A percentile compares a stretch with the other conserved stretches of the same genome.
phyloP scores from a whole-genome alignment of 176 grass and related monocot genomes.

The Urochloa ruziziensis region DNA sequence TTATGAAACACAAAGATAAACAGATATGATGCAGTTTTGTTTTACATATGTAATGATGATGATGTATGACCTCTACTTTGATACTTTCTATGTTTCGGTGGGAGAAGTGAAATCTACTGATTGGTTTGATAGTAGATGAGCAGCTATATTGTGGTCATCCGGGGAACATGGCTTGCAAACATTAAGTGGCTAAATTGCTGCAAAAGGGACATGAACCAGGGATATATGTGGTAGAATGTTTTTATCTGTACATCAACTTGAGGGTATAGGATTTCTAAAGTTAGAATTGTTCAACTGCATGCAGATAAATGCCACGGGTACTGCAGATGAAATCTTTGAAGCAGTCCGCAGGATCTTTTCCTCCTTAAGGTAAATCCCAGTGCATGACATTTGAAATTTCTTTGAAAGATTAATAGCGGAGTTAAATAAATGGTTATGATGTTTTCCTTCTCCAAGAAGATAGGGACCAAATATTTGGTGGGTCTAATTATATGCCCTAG shows the following conservation, averaged over 20 bases:
- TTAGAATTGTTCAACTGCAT: constrained; percentile 18
- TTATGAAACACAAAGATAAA: not conserved
- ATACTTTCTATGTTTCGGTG: not conserved
- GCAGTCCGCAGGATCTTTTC: constrained; percentile 52
- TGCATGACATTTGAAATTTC: not conserved
- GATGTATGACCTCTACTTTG: not conserved
- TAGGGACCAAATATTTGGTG: not conserved
- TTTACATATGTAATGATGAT: not conserved
- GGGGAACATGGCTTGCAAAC: not conserved
- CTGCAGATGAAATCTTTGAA: constrained; percentile 76
- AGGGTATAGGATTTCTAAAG: not conserved
- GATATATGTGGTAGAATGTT: not conserved
- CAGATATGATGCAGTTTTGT: not conserved
- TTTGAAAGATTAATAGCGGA: not conserved
- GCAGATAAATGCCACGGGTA: constrained; percentile 79
- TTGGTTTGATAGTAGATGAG: constrained; percentile 16
- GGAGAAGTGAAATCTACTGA: not conserved
- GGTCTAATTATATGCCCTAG: not conserved
- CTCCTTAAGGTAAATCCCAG: constrained; percentile 53
- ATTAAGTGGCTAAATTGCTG: not conserved
- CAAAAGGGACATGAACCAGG: not conserved
- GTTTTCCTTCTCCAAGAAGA: not conserved
- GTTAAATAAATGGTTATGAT: not conserved
- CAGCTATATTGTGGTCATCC: not conserved
- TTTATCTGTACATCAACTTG: not conserved